Evolutionary conservation across 257 asterid species (phyloP).

Genomic region (Echites panduratus): DNA sequence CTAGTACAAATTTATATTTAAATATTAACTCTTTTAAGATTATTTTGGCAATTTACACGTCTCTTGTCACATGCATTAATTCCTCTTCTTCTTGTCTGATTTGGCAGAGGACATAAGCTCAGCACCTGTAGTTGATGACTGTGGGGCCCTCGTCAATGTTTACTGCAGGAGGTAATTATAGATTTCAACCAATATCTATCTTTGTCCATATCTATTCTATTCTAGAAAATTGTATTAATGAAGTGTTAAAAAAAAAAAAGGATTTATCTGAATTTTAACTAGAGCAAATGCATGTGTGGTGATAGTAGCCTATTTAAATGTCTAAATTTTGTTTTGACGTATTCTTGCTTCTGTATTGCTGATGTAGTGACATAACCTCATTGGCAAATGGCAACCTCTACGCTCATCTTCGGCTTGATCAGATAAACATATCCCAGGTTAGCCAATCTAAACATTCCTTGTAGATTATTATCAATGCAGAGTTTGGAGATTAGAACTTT

Average conservation of each 20-base stretch:
- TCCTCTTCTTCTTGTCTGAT: neutral
- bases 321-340: neutral
- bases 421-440: conserved; percentile 47
- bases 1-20: neutral
- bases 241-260: neutral
- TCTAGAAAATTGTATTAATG: neutral
- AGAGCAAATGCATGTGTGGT: neutral
- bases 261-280: neutral
- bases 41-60: neutral
- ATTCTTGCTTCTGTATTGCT: neutral
- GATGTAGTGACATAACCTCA: conserved; percentile 54
- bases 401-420: conserved; percentile 48
- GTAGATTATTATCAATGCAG: neutral
- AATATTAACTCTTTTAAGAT: neutral
- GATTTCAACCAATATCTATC: conserved; percentile 1
- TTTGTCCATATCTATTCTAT: no score
- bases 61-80: neutral
- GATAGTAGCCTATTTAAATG: neutral
- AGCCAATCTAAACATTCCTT: conserved; percentile 7
- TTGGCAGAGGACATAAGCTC: conserved; percentile 60
- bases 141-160: conserved; percentile 39
- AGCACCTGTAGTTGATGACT: conserved; percentile 49
- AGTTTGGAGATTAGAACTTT: neutral
- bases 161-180: conserved; percentile 54
- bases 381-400: conserved; percentile 48